Percentiles rank a stretch among this genome's conserved stretches.
These are phyloP conservation scores for Salvia rosmarinus DNA, from an alignment of 257 asterid species.

Conservation along the genomic window DNA sequence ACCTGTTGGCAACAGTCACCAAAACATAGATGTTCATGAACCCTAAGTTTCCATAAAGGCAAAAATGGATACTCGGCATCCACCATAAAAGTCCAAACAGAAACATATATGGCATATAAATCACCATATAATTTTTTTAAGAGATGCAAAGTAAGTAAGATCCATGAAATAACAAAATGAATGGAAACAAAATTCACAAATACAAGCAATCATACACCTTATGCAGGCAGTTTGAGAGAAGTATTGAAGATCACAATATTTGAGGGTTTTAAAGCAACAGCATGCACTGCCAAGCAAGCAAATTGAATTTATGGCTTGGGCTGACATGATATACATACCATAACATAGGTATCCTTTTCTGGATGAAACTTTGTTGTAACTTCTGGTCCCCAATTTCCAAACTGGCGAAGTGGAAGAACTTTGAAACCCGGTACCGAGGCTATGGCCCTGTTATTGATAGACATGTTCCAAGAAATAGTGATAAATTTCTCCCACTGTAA, in stretches of 20 bases:
- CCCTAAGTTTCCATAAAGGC: not conserved
- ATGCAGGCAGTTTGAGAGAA: slow-evolving; percentile 12
- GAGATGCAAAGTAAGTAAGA: slow-evolving; percentile 1
- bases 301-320: slow-evolving; percentile 2
- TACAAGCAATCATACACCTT: slow-evolving; percentile 12
- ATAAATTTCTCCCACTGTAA: slow-evolving; percentile 20
- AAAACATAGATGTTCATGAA: not conserved
- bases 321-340: slow-evolving; percentile 53
- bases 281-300: slow-evolving; percentile 14
- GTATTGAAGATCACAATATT: slow-evolving; percentile 8
- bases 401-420: slow-evolving; percentile 92
- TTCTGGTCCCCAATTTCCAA: slow-evolving; percentile 95
- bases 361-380: slow-evolving; percentile 70
- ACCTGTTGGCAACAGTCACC: slow-evolving; percentile 4
- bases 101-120: not conserved
- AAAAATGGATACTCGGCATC: slow-evolving; percentile 1
- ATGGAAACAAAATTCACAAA: not conserved
- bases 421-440: slow-evolving; percentile 83
- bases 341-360: slow-evolving; percentile 83
- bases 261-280: not conserved
- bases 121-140: not conserved
- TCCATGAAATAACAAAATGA: slow-evolving; percentile 8
- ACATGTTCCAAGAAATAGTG: slow-evolving; percentile 14
- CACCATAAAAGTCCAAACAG: not conserved
- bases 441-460: slow-evolving; percentile 57